A percentile compares a stretch with the other conserved stretches of the same genome.
Evolutionary conservation across 345 rosid species (phyloP).

Genomic region (Aethionema arabicum): DNA sequence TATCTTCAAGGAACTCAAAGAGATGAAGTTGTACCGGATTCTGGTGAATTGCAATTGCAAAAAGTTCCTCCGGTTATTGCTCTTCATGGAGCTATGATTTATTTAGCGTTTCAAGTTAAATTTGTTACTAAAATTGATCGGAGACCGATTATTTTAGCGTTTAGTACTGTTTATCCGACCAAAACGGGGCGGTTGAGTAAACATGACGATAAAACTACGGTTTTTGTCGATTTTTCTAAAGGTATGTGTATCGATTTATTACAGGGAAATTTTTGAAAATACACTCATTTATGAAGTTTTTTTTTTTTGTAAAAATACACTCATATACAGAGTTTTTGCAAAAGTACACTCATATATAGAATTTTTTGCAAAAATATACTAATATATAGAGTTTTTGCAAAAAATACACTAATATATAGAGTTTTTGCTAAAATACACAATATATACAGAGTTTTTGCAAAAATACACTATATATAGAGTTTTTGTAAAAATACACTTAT

Average conservation of each 20-base stretch:
- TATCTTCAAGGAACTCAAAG: constrained; percentile 61
- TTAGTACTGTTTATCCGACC: constrained; percentile 53
- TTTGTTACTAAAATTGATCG: constrained; percentile 47
- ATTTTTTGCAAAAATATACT: too few species aligned
- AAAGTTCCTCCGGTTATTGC: constrained; percentile 70
- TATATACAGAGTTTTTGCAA: too few species aligned
- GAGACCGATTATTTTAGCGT: constrained; percentile 71
- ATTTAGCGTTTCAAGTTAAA: constrained; percentile 78
- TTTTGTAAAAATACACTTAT: too few species aligned
- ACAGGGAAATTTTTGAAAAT: too few species aligned
- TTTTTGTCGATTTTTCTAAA: constrained; percentile 68
- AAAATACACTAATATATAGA: too few species aligned
- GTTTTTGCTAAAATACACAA: too few species aligned
- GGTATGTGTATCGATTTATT: constrained; percentile 25
- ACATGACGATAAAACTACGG: constrained; percentile 69
- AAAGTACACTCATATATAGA: too few species aligned
- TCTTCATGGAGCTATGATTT: constrained; percentile 69
- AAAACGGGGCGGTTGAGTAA: constrained; percentile 46
- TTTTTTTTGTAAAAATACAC: too few species aligned
- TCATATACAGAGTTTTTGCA: too few species aligned
- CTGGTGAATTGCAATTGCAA: constrained; percentile 71
- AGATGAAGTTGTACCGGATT: constrained; percentile 62
- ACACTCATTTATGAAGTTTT: too few species aligned
- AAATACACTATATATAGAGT: too few species aligned
- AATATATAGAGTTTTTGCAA: too few species aligned